A percentile compares a stretch with the other conserved stretches of the same genome.
Conservation (phyloP, 1,284 basidiomycete genomes). For the Papiliotrema flavescens region DNA sequence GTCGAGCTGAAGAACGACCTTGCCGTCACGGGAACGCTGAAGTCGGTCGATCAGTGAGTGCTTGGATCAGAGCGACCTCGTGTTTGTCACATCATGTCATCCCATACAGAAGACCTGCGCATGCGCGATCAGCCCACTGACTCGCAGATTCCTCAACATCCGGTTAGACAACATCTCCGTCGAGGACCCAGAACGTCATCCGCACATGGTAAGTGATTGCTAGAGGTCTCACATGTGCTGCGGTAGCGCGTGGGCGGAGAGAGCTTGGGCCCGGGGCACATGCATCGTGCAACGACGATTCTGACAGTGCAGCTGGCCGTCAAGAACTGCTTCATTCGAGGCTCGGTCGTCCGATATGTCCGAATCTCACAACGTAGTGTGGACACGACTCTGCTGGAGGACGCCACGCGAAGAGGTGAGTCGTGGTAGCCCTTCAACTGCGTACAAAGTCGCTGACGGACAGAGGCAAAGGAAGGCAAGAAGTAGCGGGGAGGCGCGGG, state of each 20-base stretch:
- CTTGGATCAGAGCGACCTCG: background rate
- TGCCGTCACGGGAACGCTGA: conserved; percentile 90
- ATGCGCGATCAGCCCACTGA: no score
- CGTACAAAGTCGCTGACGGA: conserved; percentile 4
- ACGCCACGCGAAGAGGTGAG: conserved; percentile 91
- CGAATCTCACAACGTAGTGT: conserved; percentile 88
- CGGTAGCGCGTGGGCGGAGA: no score
- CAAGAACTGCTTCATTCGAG: conserved; percentile 98
- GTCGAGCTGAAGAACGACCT: conserved; percentile 99
- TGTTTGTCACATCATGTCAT: background rate
- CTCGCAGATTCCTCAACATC: conserved; percentile 87
- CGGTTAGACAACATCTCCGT: conserved; percentile 92
- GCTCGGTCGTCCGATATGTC: conserved; percentile 96
- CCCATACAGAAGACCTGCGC: no score
- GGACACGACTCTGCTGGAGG: conserved; percentile 93
- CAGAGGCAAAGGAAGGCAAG: conserved; percentile 41
- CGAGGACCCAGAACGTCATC: conserved; percentile 85
- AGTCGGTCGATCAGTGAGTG: conserved; percentile 94
- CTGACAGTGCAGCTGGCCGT: conserved; percentile 78
- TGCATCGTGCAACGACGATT: background rate
- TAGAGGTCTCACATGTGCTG: no score
- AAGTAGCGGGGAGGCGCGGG: no score
- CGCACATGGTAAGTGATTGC: conserved; percentile 77
- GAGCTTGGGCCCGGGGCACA: no score
- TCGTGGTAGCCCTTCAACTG: conserved; percentile 3